phyloP scores from a whole-genome alignment of 1,139 yeast species.

The Diutina scorzettiae region DNA sequence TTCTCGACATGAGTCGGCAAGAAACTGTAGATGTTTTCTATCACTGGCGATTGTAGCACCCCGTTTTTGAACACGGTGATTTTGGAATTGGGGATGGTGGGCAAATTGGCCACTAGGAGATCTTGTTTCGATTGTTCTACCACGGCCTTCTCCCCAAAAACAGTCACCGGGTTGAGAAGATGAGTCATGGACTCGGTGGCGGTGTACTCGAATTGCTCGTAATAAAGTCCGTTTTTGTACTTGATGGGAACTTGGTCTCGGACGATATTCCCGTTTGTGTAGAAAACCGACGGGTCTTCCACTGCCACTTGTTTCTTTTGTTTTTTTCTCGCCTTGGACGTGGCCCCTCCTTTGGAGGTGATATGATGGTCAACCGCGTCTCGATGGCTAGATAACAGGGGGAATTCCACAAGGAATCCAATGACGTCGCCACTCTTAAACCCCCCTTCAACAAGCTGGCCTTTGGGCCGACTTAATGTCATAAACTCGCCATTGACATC shows the following conservation, averaged over 20 bases:
- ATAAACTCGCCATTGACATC: conserved; percentile 73
- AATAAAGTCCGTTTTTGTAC: conserved; percentile 65
- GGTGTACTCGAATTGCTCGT: conserved; percentile 80
- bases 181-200: conserved; percentile 69
- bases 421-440: conserved; percentile 70
- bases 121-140: conserved; percentile 18
- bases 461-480: conserved; percentile 59
- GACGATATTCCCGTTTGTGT: conserved; percentile 25
- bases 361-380: conserved; percentile 7
- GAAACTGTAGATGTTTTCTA: conserved; percentile 61
- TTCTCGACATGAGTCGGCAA: conserved; percentile 39
- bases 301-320: conserved; percentile 9
- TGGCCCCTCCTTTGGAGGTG: conserved; percentile 8
- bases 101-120: conserved; percentile 15
- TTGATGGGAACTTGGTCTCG: conserved; percentile 86
- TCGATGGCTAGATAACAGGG: conserved; percentile 35
- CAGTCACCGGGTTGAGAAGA: conserved; percentile 58
- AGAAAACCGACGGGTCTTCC: conserved; percentile 16
- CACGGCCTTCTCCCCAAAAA: conserved; percentile 53
- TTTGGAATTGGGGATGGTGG: conserved; percentile 42
- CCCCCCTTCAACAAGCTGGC: conserved; percentile 35
- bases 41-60: conserved; percentile 46
- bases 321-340: conserved; percentile 11
- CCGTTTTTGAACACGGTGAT: conserved; percentile 75
- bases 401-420: conserved; percentile 70